Base-by-base conservation (phyloP, 1,139 yeast species). In the Candida tropicalis region DNA sequence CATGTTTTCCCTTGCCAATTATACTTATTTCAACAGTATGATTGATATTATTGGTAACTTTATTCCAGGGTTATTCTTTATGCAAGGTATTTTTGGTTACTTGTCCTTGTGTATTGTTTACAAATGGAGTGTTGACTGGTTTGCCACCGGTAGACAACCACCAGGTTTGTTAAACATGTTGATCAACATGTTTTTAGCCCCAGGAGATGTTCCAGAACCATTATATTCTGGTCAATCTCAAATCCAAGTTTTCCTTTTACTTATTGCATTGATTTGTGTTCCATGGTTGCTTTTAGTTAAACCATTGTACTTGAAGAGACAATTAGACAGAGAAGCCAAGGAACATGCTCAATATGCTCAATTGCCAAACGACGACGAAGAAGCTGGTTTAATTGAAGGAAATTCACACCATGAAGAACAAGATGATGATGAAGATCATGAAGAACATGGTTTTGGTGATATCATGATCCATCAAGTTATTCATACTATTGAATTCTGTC, bases 61-160 rank as follows among this genome's bases (percentile, higher is more conserved):
- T 55, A 68, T 85, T 44, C 95, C 95, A 11, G 91, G 95, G 29
- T 70, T 86, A 45, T 68, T 86, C 44, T 87, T 87, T 64, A 84
- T 87, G 93, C 91, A 84, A 62, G 84, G 88, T 41, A 86, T 87
- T 43, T 86, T 87, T 59, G 95, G 95, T 18, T 86, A 87, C 58
- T 70, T 87, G 47, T 77, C 90, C 0, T 64, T 84, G 46, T 77
- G 86, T 52, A 86, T 87, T 49, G 77, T 87, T 39, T 85, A 82
- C 71, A 87, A 87, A 62, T 87, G 95, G 95, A 70, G 82, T 17
- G 78, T 82, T 46, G 83, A 86, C 62, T 87, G 95, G 95, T 71
- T 76, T 47, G 81, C 75, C n/a, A 74, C 81, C 43, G 77, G 68
- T 2, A 69, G 77, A 57, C 88, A 85, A 44, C 91, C 95, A 6